Conservation (phyloP, 2,329 filamentous ascomycete species). For the Colletotrichum sp. region DNA sequence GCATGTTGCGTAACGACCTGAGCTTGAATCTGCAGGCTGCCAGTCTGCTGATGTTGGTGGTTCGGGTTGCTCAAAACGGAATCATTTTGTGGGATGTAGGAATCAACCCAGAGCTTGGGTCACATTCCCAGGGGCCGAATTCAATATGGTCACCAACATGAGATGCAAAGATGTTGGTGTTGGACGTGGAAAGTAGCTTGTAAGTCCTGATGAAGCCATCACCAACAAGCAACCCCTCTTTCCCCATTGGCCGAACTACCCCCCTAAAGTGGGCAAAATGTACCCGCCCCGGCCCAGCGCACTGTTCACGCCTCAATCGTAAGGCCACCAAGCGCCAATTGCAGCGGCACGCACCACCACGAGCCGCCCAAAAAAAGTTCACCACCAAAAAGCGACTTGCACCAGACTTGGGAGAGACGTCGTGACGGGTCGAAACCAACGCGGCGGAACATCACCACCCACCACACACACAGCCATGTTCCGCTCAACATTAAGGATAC, state of each 20-base stretch:
- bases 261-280: background rate
- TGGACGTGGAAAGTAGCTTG: background rate
- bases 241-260: background rate
- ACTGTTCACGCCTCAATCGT: slow-evolving; percentile 14
- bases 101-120: background rate
- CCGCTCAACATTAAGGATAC: slow-evolving; percentile 59
- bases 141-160: background rate
- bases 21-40: background rate
- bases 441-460: slow-evolving; percentile 7
- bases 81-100: background rate
- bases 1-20: background rate
- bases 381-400: slow-evolving; percentile 15
- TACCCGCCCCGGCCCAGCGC: background rate
- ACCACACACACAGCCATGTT: slow-evolving; percentile 45
- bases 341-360: background rate
- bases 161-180: background rate
- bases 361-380: slow-evolving; percentile 22
- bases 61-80: background rate
- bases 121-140: background rate
- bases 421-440: slow-evolving; percentile 5
- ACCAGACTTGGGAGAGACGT: background rate
- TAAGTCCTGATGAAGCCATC: background rate
- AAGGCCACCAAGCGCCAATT: slow-evolving; percentile 16
- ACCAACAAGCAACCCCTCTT: background rate
- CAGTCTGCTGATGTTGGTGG: background rate